Evolutionary conservation across 306 rosid genomes (phyloP), one percentile per base, ranked within the genome.

Genomic region (Cotoneaster glaucophyllus): DNA sequence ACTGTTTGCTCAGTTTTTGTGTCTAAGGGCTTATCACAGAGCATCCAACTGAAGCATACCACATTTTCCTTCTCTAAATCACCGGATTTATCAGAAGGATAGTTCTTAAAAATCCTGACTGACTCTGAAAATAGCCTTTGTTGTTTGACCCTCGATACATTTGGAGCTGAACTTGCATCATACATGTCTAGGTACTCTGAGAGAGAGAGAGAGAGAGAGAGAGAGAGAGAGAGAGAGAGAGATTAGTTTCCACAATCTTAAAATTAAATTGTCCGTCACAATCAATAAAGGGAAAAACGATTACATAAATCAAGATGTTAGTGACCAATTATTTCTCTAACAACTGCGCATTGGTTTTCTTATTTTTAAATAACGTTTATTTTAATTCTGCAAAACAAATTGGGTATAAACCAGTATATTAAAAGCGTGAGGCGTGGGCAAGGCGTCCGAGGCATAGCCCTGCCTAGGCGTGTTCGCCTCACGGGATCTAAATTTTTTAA

Each of bases 41-140:
- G 97, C 87, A 95, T 69, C 99, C 97, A 95, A 79, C 90, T 95
- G 83, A 95, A 86, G 79, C 87, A 89, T 67, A 95, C 93, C 99
- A 95, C 90, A 80, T 90, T 88, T 82, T 89, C 86, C 92, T 91
- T 91, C 86, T 86, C 90, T 83, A 95, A 82, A 85, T 92, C 93
- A 74, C 93, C 87, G 69, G 81, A 93, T 44, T 95, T 92, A 75
- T 92, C 95, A 75, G 90, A 91, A 82, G 99, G 97, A 83, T 87
- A 95, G 80, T 92, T 95, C 90, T 90, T 93, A 71, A 89, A 87
- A 70, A 95, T 83, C 79, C 97, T 85, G 45, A 92, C 74, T 64
- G 97, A 93, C 84, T 86, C 84, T 67, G 96, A 90, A 74, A 95
- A 95, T 48, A 92, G 87, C 52, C 82, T 90, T 79, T 95, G 99